Evolutionary conservation across 73 alveolate species (phyloP).

Genomic region (Paramecium octaurelia): DNA sequence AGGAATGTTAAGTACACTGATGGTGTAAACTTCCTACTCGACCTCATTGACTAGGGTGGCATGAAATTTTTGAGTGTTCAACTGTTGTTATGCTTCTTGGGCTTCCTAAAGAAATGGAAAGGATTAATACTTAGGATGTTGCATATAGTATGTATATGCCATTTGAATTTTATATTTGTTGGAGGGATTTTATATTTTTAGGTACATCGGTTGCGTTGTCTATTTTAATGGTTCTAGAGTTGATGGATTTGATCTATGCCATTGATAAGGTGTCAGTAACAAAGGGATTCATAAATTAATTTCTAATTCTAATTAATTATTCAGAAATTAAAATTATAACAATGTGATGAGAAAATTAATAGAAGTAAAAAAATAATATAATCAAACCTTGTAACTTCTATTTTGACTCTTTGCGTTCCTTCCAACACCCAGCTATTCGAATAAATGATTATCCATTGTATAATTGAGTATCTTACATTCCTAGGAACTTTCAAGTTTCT

Average conservation of each 20-base stretch:
- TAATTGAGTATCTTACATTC: not conserved
- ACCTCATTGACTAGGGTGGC: not conserved
- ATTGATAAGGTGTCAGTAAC: not conserved
- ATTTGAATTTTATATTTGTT: not conserved
- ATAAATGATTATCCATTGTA: slow-evolving; percentile 9
- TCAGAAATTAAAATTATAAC: not conserved
- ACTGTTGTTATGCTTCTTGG: not conserved
- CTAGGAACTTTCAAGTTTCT: not conserved
- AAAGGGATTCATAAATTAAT: slow-evolving; percentile 3
- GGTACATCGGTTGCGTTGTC: not conserved
- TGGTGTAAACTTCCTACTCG: not conserved
- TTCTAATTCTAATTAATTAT: not conserved
- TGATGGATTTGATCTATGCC: not conserved
- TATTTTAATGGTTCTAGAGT: not conserved
- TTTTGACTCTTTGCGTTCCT: slow-evolving; percentile 29
- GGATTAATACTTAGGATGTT: not conserved
- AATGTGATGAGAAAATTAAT: not conserved
- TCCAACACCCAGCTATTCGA: not conserved
- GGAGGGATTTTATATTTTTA: not conserved
- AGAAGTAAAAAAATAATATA: not conserved
- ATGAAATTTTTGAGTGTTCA: not conserved
- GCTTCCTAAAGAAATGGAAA: not conserved
- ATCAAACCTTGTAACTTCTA: slow-evolving; percentile 32
- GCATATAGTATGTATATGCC: not conserved
- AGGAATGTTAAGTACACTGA: slow-evolving; percentile 27